phyloP scores from a whole-genome alignment of 768 basidiomycete species.

The Russula vinacea region DNA sequence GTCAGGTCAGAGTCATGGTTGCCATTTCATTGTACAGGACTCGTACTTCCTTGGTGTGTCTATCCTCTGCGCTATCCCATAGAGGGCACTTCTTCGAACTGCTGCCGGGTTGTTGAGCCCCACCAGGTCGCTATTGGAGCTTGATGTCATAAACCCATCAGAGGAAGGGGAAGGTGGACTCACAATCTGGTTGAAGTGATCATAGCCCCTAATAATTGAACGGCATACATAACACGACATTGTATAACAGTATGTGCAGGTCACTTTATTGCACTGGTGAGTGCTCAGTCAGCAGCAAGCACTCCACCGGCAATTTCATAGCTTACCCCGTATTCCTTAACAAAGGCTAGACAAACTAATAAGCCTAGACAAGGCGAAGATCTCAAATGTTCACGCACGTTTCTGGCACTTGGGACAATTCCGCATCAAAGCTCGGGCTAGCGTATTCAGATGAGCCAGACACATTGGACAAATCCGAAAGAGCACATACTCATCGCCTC shows the following conservation, averaged over 20 bases:
- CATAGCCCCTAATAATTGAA: conserved; percentile 66
- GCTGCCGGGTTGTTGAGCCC: conserved; percentile 10
- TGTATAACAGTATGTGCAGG: conserved; percentile 66
- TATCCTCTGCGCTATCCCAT: conserved; percentile 65
- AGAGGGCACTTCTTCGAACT: conserved; percentile 52
- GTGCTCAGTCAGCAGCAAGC: conserved; percentile 7
- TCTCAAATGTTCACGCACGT: conserved; percentile 41
- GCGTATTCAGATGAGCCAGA: conserved; percentile 17
- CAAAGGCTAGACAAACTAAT: conserved; percentile 52
- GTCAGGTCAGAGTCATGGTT: background rate
- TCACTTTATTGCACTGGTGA: conserved; percentile 88
- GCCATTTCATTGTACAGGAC: background rate
- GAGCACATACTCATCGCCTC: conserved; percentile 82
- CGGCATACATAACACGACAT: conserved; percentile 85
- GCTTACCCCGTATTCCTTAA: conserved; percentile 75
- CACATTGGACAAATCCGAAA: background rate
- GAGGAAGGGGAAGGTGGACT: conserved; percentile 9
- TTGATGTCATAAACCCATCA: background rate
- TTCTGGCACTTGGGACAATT: conserved; percentile 85
- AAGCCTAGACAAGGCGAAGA: background rate
- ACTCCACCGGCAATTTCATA: background rate
- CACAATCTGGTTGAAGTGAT: conserved; percentile 60
- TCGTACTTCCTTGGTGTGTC: conserved; percentile 64
- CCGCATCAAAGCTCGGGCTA: conserved; percentile 79
- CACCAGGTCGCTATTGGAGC: conserved; percentile 16